These are phyloP conservation scores for Vitellaria paradoxa DNA, from an alignment of 179 eudicot genomes.

Conservation along the genomic window DNA sequence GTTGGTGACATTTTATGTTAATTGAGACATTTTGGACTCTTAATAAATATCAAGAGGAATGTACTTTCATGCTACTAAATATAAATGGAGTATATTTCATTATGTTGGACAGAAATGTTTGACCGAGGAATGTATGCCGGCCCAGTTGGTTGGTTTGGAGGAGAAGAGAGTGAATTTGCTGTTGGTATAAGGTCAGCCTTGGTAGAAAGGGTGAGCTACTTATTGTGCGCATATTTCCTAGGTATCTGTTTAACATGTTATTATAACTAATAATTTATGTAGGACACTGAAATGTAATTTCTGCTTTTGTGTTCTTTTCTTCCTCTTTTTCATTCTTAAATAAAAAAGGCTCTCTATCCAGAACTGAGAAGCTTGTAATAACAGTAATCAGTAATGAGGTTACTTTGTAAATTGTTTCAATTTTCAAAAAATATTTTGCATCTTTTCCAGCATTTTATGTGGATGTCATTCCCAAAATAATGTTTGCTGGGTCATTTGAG, in stretches of 20 bases:
- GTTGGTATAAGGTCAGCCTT: slow-evolving; percentile 97
- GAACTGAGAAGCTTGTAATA: background rate
- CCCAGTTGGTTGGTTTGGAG: slow-evolving; percentile 99
- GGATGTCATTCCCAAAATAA: background rate
- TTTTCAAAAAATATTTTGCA: too few relatives aligned
- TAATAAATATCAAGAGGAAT: background rate
- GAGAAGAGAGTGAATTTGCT: slow-evolving; percentile 90
- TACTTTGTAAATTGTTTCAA: too few relatives aligned
- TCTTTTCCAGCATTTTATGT: too few relatives aligned
- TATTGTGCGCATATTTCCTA: background rate
- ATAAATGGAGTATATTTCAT: slow-evolving; percentile 13
- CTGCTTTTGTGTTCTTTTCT: background rate
- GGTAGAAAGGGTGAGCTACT: slow-evolving; percentile 57
- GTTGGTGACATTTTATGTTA: background rate
- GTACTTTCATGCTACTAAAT: background rate
- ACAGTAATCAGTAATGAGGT: background rate
- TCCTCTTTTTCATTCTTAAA: background rate
- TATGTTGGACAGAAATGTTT: slow-evolving; percentile 59
- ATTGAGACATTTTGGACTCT: background rate
- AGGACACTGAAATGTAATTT: background rate
- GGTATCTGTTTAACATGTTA: background rate
- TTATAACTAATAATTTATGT: background rate
- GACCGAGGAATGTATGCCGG: slow-evolving; percentile 99
- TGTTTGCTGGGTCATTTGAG: background rate
- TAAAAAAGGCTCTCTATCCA: background rate